A percentile compares a stretch with the other conserved stretches of the same genome.
Conservation (phyloP, 1,284 basidiomycete genomes). For the Puccinia polysora region DNA sequence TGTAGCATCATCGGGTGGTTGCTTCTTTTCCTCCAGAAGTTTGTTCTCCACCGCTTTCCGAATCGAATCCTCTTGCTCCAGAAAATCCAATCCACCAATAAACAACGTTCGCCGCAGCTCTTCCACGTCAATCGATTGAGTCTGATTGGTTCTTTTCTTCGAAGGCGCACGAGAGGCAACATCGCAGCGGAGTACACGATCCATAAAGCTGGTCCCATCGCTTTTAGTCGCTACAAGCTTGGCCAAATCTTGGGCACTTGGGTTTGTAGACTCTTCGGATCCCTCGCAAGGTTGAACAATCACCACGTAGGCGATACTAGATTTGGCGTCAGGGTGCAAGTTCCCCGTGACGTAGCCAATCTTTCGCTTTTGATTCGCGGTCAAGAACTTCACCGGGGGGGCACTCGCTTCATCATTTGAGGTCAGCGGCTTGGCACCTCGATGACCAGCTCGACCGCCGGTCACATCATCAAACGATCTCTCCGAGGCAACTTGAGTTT, state of each 20-base stretch:
- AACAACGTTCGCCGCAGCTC: constrained; percentile 33
- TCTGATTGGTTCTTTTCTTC: neutral
- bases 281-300: neutral
- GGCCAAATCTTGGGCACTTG: constrained; percentile 9
- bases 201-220: constrained; percentile 39
- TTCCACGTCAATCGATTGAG: neutral
- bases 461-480: constrained; percentile 12
- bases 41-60: constrained; percentile 31
- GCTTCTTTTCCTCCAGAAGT: constrained; percentile 18
- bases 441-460: constrained; percentile 26
- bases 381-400: constrained; percentile 13
- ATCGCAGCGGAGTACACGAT: constrained; percentile 34
- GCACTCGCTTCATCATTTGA: neutral
- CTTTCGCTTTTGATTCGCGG: constrained; percentile 31
- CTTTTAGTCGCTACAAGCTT: constrained; percentile 21
- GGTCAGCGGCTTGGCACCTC: constrained; percentile 22
- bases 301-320: neutral
- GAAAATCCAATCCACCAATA: constrained; percentile 39
- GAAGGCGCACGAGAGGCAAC: constrained; percentile 7
- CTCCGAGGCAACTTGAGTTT: neutral
- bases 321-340: constrained; percentile 34
- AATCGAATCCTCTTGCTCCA: constrained; percentile 36
- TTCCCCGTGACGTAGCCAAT: constrained; percentile 31
- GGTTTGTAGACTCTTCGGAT: neutral
- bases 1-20: constrained; percentile 1